Conservation (phyloP, 2,329 filamentous ascomycete species). For the Cryphonectria radicalis region DNA sequence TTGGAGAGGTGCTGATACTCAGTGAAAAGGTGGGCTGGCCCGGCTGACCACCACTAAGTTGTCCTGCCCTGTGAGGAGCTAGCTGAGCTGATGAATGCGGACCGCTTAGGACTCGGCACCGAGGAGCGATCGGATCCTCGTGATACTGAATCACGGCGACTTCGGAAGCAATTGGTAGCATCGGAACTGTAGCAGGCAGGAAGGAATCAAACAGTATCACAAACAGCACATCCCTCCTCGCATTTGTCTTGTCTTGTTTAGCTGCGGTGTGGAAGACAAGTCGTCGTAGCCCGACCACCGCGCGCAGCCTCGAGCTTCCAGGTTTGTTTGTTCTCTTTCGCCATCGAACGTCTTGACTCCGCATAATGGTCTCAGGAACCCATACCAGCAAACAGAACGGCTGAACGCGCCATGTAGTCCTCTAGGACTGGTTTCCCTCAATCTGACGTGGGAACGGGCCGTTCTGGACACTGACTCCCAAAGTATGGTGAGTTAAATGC, state of each 20-base stretch:
- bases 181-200: slow-evolving; percentile 17
- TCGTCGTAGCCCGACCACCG: neutral
- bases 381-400: neutral
- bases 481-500: neutral
- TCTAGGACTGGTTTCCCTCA: neutral
- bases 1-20: neutral
- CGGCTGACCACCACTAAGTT: slow-evolving; percentile 23
- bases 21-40: slow-evolving; percentile 19
- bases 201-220: slow-evolving; percentile 14
- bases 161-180: slow-evolving; percentile 6
- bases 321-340: slow-evolving; percentile 7
- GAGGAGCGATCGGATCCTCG: slow-evolving; percentile 7
- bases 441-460: neutral
- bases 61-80: slow-evolving; percentile 12
- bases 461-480: neutral
- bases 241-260: neutral
- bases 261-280: slow-evolving; percentile 6
- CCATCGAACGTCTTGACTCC: neutral
- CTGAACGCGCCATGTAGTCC: neutral
- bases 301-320: neutral
- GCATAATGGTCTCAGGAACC: neutral
- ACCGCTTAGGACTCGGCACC: slow-evolving; percentile 12
- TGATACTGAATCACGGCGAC: slow-evolving; percentile 1
- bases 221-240: neutral
- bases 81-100: slow-evolving; percentile 18